Evolutionary conservation across 805 yeast genomes (phyloP), one percentile per base, ranked within the genome.

Genomic region (Wickerhamiella allomyrinae): DNA sequence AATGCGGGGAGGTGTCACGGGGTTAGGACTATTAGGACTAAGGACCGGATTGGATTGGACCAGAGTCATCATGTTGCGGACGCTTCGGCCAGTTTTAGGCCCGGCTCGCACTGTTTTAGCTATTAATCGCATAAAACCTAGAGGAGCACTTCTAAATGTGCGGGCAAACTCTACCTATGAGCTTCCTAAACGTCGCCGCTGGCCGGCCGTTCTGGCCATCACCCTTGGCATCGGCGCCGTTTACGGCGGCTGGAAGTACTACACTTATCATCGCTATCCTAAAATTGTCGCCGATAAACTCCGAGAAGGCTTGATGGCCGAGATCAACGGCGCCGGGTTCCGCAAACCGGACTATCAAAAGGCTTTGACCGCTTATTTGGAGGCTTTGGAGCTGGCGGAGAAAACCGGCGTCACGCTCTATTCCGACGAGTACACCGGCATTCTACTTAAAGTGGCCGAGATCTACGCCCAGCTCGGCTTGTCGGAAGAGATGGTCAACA

Each of bases 401-500:
- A 63, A 68, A 21, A 60, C 74, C 37, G 68, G 67, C 0, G 57
- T 84, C 62, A 71, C 74, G 47, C 70, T 70, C 9, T 51, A 80
- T 24, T 67, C 75, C 43, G 91, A 84, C 54, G 89, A 82, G 54
- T 87, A 82, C 58, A 87, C 96, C 0, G 95, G 96, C 0, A 74
- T 89, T 41, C 94, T 87, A 54, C 66, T 89, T 57, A 84, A 87
- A 54, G 65, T 84, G 27, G 94, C 80, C 9, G 94, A 86, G 54
- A 79, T 85, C 85, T 82, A 75, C 56, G 94, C 84, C 53, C 67
- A 77, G 33, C 59, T 85, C 50, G 69, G 67, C 17, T 68, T 72
- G 74, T 49, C 55, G 24, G 73, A 73, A 11, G 80, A 79, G 41
- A 93, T 94, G 0, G 67, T 73, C 29, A 66, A 68, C 47, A 61